Evolutionary conservation across 768 basidiomycete species (phyloP), one percentile per base, ranked within the genome.

Genomic region (Trametes cubensis): DNA sequence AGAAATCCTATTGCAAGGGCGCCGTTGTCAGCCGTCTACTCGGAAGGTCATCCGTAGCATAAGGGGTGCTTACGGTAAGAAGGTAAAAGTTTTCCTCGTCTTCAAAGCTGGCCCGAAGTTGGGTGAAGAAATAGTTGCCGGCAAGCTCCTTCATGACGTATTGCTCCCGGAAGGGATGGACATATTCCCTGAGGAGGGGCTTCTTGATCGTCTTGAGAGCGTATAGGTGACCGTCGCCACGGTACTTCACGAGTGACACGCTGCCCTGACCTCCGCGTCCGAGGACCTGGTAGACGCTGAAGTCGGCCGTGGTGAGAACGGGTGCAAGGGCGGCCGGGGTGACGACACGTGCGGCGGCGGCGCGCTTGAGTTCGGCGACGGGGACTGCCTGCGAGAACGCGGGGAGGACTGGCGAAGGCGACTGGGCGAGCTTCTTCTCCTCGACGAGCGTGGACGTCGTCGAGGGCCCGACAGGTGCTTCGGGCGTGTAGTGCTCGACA

Each of bases 121-220:
- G 28, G 10, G 47, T 38, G 41, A 42, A 61, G 41, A 51, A 46
- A 20, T 30, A 23, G 56, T 45, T 51, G n/a, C 54, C 58, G 6
- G 39, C 63, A 23, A 58, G 48, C 38, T 26, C 25, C 54, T 38
- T 59, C 40, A 55, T 28, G 18, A 46, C 38, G 28, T 51, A 38
- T 21, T 55, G 58, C 54, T 60, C 63, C 23, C 18, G n/a, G 47
- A 63, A 58, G 39, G 38, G 38, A 44, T 8, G 20, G 18, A 23
- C 15, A 26, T 50, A 51, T 3, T 30, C 47, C 48, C 26, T 48
- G 34, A 21, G 15, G 26, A 23, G 17, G 11, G 55, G 42, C 62
- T 69, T 69, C 47, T 60, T 44, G 20, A 66, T 44, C 38, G 47
- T 52, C 62, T 70, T 70, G 39, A 70, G 50, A 10, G 69, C 69